phyloP scores from a whole-genome alignment of 805 yeast genomes.

The Kazachstania bromeliacearum region DNA sequence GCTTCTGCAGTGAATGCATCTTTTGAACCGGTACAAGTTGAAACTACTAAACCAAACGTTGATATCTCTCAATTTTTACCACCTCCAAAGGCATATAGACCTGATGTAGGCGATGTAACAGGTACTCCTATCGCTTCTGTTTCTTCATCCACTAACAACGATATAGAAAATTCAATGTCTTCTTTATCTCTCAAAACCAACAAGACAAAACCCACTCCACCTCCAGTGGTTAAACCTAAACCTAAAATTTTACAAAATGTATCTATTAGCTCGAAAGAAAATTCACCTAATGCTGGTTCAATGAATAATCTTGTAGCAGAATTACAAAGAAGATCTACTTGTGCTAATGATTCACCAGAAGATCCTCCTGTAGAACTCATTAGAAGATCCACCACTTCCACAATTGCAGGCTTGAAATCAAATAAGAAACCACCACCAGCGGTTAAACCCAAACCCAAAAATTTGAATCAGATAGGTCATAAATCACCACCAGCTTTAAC shows the following conservation, averaged over 20 bases:
- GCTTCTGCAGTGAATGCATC: neutral
- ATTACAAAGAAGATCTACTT: conserved; percentile 1
- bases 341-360: neutral
- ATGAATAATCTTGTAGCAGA: no score
- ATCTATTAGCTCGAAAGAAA: neutral
- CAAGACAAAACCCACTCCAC: conserved; percentile 4
- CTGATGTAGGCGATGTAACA: neutral
- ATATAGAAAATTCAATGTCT: conserved; percentile 1
- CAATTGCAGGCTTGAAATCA: neutral
- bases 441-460: conserved; percentile 1
- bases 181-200: conserved; percentile 7
- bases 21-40: no score
- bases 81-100: conserved; percentile 4
- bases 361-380: no score
- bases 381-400: neutral
- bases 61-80: neutral
- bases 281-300: no score
- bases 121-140: no score
- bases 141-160: no score
- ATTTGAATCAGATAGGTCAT: no score
- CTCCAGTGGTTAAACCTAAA: conserved; percentile 20
- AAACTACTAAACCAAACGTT: neutral
- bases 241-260: conserved; percentile 11
- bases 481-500: no score
- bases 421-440: neutral